Base-by-base conservation (phyloP, 2,329 filamentous ascomycete species). In the Lachnellula hyalina region DNA sequence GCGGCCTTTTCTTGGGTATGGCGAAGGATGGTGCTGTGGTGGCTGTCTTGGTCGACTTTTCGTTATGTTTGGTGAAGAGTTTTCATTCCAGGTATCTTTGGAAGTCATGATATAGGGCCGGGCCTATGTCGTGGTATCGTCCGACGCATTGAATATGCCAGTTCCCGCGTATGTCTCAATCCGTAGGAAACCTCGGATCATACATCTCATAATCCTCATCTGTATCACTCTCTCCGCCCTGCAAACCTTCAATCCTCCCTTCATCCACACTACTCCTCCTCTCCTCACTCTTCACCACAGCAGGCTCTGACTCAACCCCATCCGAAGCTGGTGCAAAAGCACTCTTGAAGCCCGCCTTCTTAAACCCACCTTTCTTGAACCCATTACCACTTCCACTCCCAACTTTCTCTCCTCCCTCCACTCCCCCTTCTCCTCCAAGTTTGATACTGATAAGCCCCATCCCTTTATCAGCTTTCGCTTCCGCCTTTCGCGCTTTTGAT, bases 341-440 rank as follows among this genome's bases (percentile, higher is more conserved):
- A 64, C 84, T 87, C 72, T 90, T 92, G 71, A 92, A 92, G 0
- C 89, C 89, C 1, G 86, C 85, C 67, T 93, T 94, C 73, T 92
- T 91, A 67, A 91, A 91, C 0, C 84, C 84, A 1, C 81, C 81
- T 65, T 85, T 87, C 66, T 85, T 88, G 63, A 86, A 84, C 0
- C 83, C 80, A 0, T 74, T 73, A n/a, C 64, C 57, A 15, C 61
- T 57, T 44, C 63, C 65, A 52, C 40, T 69, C 65, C 2, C 54
- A 23, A 14, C 3, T 14, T 46, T 46, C 44, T 46, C 44, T 23
- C 23, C 44, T 28, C 41, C 54, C 61, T 9, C 56, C 48, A 23
- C 55, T 36, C 28, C 60, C 57, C 40, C 58, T 69, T 72, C 72
- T 2, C 70, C 68, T 58, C 75, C 76, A 3, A 86, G 68, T 71